Evolutionary conservation across 176 grass and related monocot genomes (phyloP), one percentile per base, ranked within the genome.

Genomic region (Tillandsia fasciculata): DNA sequence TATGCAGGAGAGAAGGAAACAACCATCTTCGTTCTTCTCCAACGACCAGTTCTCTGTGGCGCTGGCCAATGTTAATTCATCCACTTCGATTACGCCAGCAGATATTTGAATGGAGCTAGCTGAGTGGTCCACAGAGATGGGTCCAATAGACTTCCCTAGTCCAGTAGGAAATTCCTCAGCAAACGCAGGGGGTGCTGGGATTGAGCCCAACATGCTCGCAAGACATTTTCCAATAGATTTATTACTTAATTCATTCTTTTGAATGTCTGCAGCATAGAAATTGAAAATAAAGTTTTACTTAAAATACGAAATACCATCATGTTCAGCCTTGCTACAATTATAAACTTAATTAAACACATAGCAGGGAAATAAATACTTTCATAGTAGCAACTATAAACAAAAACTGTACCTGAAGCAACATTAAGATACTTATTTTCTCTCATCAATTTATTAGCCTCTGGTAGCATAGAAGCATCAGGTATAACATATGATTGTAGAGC

Each of bases 401-500:
- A 58, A 67, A 75, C 26, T 9, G 7, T 91, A 97, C 93, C 93
- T 89, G 86, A 78, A 67, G 66, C 72, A 67, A 82, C 76, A 81
- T 73, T 80, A 78, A 79, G 75, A 53, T 79, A 63, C 26, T 69
- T 64, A 12, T 48, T 47, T 23, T 73, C 76, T 28, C 69, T 56
- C 79, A 80, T 83, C 58, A 97, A 85, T 68, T 81, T 49, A 85
- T 83, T 79, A 79, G 68, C 74, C 66, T 81, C 79, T 72, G 83
- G 77, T 68, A 97, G 84, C 81, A 74, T 87, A 86, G 84, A 68
- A 53, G 69, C 67, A 78, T 69, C 77, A 74, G 72, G 75, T 78
- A 85, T 74, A 85, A 92, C 76, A 82, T 75, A 85, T 53, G 86
- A 78, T 79, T 83, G 73, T 82, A 73, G 63, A 81, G 82, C 78